Evolutionary conservation across 108 stramenopile species (phyloP).

Genomic region (Cylindrotheca fusiformis): DNA sequence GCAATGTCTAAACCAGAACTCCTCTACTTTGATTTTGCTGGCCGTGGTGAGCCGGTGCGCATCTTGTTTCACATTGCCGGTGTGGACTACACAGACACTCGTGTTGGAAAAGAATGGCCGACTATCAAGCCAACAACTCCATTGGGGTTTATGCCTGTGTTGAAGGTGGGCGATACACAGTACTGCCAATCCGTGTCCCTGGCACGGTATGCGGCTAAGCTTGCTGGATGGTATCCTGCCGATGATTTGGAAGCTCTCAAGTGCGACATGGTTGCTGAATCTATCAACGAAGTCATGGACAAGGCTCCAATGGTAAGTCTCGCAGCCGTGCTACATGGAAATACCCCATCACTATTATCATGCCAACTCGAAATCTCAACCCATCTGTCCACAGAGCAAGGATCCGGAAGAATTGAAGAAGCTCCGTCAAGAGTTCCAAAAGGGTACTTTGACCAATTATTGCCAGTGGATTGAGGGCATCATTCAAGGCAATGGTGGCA

Average conservation of each 20-base stretch:
- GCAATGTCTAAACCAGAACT: constrained; percentile 5
- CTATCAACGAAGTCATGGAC: constrained; percentile 11
- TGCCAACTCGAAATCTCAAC: too few species aligned
- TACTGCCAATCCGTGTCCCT: constrained; percentile 19
- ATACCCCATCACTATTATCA: too few species aligned
- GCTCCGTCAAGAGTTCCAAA: constrained; percentile 11
- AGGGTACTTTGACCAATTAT: constrained; percentile 1
- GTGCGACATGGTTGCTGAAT: constrained; percentile 14
- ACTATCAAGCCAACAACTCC: constrained; percentile 31
- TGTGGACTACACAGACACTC: constrained; percentile 21
- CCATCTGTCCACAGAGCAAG: background rate
- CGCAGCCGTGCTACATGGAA: too few species aligned
- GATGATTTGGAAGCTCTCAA: constrained; percentile 18
- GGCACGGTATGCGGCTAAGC: constrained; percentile 16
- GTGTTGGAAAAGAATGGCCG: constrained; percentile 23
- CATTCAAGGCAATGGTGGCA: constrained; percentile 11
- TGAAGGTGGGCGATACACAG: constrained; percentile 16
- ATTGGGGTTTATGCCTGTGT: constrained; percentile 17
- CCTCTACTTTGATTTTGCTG: constrained; percentile 17
- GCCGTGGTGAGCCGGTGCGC: constrained; percentile 26
- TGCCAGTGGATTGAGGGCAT: constrained; percentile 5
- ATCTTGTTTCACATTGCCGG: constrained; percentile 19
- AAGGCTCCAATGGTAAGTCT: constrained; percentile 1
- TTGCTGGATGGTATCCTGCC: constrained; percentile 20
- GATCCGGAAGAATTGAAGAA: constrained; percentile 1